Evolutionary conservation across 441 rosid genomes (phyloP), one percentile per base, ranked within the genome.

Genomic region (Eugenia klotzschiana): DNA sequence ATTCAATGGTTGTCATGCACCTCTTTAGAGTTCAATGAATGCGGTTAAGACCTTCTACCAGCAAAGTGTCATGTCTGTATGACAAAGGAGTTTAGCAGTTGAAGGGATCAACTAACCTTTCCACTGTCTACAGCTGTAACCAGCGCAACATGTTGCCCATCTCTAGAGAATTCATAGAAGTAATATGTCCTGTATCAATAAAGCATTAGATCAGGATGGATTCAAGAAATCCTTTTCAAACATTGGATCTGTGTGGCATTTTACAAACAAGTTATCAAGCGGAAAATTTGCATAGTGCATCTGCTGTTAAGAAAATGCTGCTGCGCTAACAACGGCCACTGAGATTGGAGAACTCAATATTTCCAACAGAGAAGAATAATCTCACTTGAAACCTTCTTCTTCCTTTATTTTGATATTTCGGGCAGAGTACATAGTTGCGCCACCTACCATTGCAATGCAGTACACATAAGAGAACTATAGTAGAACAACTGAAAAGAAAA

Each of bases 401-500:
- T 93, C 99, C 87, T 93, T 96, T 83, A 96, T 94, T 90, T 93
- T 96, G 86, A 96, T 90, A 51, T 95, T 93, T 84, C 96, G 93
- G 82, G 97, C 99, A 89, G 95, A 85, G 83, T 87, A 95, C 77
- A 96, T 58, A 25, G 94, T 89, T 49, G 98, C 80, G 7, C 96
- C 99, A 88, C 93, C 99, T 96, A 91, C 82, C 85, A 89, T 83
- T 51, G 52, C 49, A 64, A 51, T 26, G 86, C 81, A 41, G 51
- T 80, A 80, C 29, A 58, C 79, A 27, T 58, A 26, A 27, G 72
- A 26, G 20, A 58, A 14, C 72, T 2, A 27, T 14, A 58, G 72
- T 27, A 58, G 27, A 58, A 58, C 72, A 27, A 37, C 72, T 26
- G 40, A 55, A 56, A 6, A 26, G 27, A 6, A 58, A 27, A 27